A percentile compares a stretch with the other conserved stretches of the same genome.
Conservation (phyloP, 768 basidiomycete species). For the Termitomyces sp. region DNA sequence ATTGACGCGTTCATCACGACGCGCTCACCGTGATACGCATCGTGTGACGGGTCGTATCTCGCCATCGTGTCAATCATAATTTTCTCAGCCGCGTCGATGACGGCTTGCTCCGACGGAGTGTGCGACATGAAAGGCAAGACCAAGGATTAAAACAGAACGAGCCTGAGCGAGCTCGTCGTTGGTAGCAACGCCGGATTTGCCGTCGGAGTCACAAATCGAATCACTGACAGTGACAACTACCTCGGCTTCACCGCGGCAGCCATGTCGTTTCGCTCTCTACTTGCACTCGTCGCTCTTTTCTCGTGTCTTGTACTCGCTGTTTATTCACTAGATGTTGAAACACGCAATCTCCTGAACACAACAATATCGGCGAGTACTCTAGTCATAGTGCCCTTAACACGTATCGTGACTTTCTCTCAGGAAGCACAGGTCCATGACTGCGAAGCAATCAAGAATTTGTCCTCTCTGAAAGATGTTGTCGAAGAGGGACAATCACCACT, state of each 20-base stretch:
- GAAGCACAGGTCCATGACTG: constrained; percentile 39
- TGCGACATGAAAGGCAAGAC: constrained; percentile 41
- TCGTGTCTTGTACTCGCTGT: constrained; percentile 20
- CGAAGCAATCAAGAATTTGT: constrained; percentile 41
- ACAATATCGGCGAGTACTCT: constrained; percentile 18
- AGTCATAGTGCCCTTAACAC: neutral
- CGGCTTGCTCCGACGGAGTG: constrained; percentile 44
- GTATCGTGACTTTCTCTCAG: constrained; percentile 18
- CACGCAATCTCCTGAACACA: neutral
- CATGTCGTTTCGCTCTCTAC: constrained; percentile 26
- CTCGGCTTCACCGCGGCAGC: neutral
- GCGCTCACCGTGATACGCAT: constrained; percentile 67
- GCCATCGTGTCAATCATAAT: constrained; percentile 75
- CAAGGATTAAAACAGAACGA: neutral
- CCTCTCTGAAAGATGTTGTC: constrained; percentile 55
- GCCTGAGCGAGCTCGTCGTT: neutral
- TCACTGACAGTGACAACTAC: neutral
- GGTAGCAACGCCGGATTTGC: neutral
- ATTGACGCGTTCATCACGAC: neutral
- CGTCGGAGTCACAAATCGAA: neutral
- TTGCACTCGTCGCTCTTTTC: constrained; percentile 43
- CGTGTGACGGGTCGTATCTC: constrained; percentile 78
- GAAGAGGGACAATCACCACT: constrained; percentile 67
- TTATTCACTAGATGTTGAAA: neutral
- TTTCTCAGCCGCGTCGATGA: constrained; percentile 57